A percentile compares a stretch with the other conserved stretches of the same genome.
Conservation (phyloP, 176 grass and related monocot species). For the Paspalum notatum region DNA sequence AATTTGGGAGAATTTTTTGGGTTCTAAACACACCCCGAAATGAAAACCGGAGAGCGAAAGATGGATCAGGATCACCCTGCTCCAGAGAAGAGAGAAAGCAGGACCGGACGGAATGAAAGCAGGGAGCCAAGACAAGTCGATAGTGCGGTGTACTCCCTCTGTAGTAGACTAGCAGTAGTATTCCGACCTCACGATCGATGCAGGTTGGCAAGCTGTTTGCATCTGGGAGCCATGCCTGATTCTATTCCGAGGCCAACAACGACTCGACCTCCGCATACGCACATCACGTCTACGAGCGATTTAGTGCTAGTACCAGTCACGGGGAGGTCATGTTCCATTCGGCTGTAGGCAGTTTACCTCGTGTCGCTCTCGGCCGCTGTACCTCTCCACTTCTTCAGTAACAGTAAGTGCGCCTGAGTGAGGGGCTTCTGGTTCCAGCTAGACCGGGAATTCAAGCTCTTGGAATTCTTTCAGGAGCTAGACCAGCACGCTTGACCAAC, state of each 20-base stretch:
- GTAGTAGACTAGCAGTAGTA: no score
- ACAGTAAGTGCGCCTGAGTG: neutral
- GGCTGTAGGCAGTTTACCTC: neutral
- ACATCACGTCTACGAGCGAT: neutral
- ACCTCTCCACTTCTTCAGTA: neutral
- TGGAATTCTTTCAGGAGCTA: neutral
- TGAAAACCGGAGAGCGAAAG: neutral
- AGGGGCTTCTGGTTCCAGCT: conserved; percentile 23
- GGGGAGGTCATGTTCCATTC: neutral
- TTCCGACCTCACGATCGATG: neutral
- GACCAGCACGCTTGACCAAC: neutral
- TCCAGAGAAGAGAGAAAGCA: neutral
- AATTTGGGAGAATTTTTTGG: no score
- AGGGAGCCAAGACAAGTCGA: neutral
- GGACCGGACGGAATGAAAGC: neutral
- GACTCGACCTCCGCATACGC: neutral
- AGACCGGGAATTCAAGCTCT: conserved; percentile 14
- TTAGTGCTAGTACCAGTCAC: neutral
- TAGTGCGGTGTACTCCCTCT: neutral
- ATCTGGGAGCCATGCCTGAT: neutral
- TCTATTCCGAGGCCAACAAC: neutral
- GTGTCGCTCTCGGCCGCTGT: neutral
- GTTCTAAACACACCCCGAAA: no score
- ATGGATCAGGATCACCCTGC: neutral
- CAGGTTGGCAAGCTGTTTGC: conserved; percentile 18